Conservation (phyloP, 345 rosid genomes). For the Noccaea caerulescens region DNA sequence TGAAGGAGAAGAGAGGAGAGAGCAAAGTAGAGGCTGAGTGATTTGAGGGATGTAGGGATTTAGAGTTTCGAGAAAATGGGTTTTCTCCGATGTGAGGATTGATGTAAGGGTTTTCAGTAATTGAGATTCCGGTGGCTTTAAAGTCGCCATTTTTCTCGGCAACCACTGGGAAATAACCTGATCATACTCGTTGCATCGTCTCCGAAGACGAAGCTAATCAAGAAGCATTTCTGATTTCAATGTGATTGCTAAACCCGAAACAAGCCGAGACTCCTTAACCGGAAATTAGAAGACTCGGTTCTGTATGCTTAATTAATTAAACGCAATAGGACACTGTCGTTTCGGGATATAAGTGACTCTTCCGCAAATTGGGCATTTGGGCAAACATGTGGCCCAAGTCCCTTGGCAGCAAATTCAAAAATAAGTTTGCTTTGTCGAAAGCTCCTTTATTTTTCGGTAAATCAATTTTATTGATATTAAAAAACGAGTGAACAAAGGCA, state of each 20-base stretch:
- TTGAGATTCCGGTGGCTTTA: constrained; percentile 41
- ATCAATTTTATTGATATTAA: no score
- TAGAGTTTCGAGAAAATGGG: constrained; percentile 51
- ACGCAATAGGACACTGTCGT: background rate
- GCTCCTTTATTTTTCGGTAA: no score
- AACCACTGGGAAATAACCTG: background rate
- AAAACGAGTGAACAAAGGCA: no score
- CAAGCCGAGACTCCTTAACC: background rate
- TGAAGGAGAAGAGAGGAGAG: constrained; percentile 58
- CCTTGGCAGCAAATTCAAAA: no score
- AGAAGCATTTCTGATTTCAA: background rate
- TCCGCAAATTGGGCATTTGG: no score
- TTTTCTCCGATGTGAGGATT: constrained; percentile 46
- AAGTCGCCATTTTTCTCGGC: constrained; percentile 40
- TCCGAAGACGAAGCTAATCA: constrained; percentile 6
- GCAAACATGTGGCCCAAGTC: no score
- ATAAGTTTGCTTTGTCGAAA: no score
- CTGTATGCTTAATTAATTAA: background rate
- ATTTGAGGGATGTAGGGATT: constrained; percentile 54
- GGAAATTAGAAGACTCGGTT: constrained; percentile 14
- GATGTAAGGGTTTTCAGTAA: constrained; percentile 51
- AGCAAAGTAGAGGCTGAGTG: constrained; percentile 54
- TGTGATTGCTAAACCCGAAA: background rate
- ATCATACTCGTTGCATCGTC: constrained; percentile 12
- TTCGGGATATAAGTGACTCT: no score